Conservation (phyloP, 495 filamentous ascomycete species). For the Penicillium crystallinum region DNA sequence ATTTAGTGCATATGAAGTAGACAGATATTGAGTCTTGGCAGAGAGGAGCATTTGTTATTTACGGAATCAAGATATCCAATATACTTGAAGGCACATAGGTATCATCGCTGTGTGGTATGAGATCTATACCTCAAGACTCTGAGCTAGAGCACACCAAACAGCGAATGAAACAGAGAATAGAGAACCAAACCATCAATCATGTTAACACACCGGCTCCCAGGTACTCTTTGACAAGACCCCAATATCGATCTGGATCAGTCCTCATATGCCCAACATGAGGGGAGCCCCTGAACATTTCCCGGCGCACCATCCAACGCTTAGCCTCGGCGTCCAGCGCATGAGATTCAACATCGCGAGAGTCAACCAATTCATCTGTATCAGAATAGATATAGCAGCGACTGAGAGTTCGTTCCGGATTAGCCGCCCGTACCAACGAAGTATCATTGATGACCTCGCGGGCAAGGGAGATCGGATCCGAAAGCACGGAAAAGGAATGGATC, state of each 20-base stretch:
- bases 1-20: too few relatives aligned
- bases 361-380: constrained; percentile 38
- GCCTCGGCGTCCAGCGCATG: constrained; percentile 37
- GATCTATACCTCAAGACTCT: not conserved
- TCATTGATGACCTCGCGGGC: constrained; percentile 31
- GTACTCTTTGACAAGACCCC: constrained; percentile 32
- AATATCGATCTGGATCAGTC: constrained; percentile 39
- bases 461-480: constrained; percentile 23
- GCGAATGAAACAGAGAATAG: not conserved
- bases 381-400: constrained; percentile 44
- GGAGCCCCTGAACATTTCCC: constrained; percentile 36
- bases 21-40: not conserved
- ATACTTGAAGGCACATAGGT: not conserved
- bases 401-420: constrained; percentile 9
- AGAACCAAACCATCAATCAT: constrained; percentile 1
- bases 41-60: not conserved
- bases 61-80: not conserved
- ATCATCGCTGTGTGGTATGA: not conserved
- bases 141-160: not conserved
- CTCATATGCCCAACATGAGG: constrained; percentile 45
- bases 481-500: constrained; percentile 9
- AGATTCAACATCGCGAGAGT: constrained; percentile 34
- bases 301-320: constrained; percentile 30
- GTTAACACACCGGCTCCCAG: constrained; percentile 8
- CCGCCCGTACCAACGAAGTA: constrained; percentile 18